phyloP scores from a whole-genome alignment of 176 grass and related monocot genomes.

The Aegilops speltoides region DNA sequence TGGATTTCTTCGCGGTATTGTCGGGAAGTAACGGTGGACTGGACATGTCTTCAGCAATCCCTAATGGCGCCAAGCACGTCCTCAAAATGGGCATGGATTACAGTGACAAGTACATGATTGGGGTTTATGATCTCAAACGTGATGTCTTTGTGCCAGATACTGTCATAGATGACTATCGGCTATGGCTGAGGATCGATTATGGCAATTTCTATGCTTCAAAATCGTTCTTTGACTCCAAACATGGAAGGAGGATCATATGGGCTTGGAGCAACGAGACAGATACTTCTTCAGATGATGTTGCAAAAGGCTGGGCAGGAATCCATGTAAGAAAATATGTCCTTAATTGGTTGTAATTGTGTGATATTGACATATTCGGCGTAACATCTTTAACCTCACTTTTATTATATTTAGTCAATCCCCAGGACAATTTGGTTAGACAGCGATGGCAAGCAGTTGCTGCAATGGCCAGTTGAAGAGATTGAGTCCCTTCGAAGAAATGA shows the following conservation, averaged over 20 bases:
- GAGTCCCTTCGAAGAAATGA: too few species aligned
- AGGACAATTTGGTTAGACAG: too few species aligned
- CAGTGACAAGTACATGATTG: slow-evolving; percentile 69
- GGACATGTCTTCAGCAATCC: slow-evolving; percentile 43
- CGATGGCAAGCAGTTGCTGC: too few species aligned
- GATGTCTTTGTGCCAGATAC: slow-evolving; percentile 67
- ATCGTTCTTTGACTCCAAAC: slow-evolving; percentile 70
- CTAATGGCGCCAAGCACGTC: slow-evolving; percentile 56
- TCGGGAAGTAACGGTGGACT: slow-evolving; percentile 37
- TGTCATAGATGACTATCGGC: slow-evolving; percentile 39
- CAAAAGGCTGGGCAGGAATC: too few species aligned
- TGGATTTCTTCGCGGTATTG: slow-evolving; percentile 61
- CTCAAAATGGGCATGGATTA: slow-evolving; percentile 63
- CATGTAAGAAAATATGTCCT: too few species aligned
- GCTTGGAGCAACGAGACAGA: slow-evolving; percentile 78
- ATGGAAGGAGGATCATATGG: slow-evolving; percentile 62
- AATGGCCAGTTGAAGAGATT: too few species aligned
- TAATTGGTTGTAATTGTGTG: too few species aligned
- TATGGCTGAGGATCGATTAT: slow-evolving; percentile 70
- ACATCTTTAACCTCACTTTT: too few species aligned
- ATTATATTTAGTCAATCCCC: too few species aligned
- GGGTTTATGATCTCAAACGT: slow-evolving; percentile 43
- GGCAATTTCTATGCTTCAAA: slow-evolving; percentile 93
- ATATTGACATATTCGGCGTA: too few species aligned
- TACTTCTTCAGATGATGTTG: too few species aligned